phyloP scores from a whole-genome alignment of 345 rosid genomes.

The Ceriops zippeliana region DNA sequence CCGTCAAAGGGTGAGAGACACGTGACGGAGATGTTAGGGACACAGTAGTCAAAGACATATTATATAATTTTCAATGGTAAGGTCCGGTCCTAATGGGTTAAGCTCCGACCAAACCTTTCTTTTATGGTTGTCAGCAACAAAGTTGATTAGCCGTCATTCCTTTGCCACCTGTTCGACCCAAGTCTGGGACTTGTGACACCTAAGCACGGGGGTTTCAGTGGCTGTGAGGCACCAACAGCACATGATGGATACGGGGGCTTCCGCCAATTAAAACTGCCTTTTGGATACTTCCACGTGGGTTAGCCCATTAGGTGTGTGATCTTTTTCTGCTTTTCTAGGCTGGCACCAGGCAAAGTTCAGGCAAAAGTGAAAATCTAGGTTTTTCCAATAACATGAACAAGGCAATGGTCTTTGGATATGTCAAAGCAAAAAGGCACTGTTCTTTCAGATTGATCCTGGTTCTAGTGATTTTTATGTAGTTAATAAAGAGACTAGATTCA shows the following conservation, averaged over 20 bases:
- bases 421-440: not conserved
- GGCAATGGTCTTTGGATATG: not conserved
- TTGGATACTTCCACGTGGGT: conserved; percentile 10
- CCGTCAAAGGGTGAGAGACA: conserved; percentile 25
- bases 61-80: not conserved
- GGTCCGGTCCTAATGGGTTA: not conserved
- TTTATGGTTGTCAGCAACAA: not conserved
- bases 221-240: conserved; percentile 1
- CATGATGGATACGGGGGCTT: conserved; percentile 3
- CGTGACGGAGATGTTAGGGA: conserved; percentile 34
- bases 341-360: not conserved
- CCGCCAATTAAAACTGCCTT: not conserved
- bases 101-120: not conserved
- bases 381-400: not conserved
- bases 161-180: conserved; percentile 16
- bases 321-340: not conserved
- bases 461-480: too few species aligned
- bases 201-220: conserved; percentile 7
- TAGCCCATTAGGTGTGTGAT: not conserved
- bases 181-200: conserved; percentile 9
- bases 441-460: too few species aligned
- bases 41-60: not conserved
- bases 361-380: not conserved
- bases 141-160: conserved; percentile 8
- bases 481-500: too few species aligned